These are phyloP conservation scores for Escovopsis sp. DNA, from an alignment of 2,329 filamentous ascomycete species.

Conservation along the genomic window DNA sequence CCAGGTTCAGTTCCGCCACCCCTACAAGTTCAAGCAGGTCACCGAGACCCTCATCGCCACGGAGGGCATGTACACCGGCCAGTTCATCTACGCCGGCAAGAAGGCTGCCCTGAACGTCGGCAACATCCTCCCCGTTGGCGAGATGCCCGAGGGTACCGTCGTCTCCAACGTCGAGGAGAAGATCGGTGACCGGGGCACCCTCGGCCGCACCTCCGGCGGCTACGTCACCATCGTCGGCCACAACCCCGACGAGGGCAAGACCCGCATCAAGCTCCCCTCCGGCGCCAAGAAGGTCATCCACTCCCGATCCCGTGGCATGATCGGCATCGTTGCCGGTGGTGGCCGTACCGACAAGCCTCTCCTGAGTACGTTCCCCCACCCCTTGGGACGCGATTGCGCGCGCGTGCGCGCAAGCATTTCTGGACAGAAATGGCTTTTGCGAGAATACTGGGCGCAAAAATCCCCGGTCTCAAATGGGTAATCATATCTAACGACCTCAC, in stretches of 20 bases:
- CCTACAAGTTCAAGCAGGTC: conserved; percentile 94
- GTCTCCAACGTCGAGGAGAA: conserved; percentile 99
- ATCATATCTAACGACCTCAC: conserved; percentile 27
- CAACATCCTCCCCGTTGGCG: conserved; percentile 88
- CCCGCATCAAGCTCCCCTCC: conserved; percentile 96
- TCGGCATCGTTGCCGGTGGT: conserved; percentile 98
- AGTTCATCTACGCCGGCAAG: conserved; percentile 99
- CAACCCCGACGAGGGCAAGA: conserved; percentile 99
- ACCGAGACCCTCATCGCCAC: conserved; percentile 99
- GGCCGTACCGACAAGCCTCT: conserved; percentile 99
- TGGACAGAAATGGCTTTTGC: no score
- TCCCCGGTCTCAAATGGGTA: no score
- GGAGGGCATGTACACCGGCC: conserved; percentile 99
- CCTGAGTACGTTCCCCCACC: conserved; percentile 49
- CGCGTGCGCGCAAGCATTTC: no score
- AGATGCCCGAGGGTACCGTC: conserved; percentile 97
- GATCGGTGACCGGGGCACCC: conserved; percentile 86
- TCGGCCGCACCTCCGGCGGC: conserved; percentile 96
- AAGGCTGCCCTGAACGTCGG: conserved; percentile 92
- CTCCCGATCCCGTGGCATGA: conserved; percentile 90
- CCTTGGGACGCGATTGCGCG: no score
- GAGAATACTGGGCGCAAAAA: no score
- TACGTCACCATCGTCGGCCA: conserved; percentile 97
- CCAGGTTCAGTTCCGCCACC: conserved; percentile 91
- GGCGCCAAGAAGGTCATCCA: conserved; percentile 98